Evolutionary conservation across 371 early-diverging fungal genomes (phyloP).

Genomic region (Syncephalis fuscata): DNA sequence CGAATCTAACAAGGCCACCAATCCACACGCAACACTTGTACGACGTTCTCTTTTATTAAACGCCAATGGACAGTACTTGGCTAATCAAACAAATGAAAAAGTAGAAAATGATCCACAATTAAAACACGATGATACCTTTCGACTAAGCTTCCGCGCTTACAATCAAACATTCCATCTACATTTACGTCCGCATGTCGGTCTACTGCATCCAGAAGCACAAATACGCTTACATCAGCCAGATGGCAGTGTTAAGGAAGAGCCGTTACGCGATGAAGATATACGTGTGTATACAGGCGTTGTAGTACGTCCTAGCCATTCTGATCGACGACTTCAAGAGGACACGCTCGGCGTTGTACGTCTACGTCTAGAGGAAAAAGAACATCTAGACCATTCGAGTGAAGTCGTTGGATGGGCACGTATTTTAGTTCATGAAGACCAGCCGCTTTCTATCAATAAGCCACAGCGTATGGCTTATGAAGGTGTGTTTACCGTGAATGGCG

Average conservation of each 20-base stretch:
- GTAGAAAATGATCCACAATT: neutral
- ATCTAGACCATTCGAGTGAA: conserved; percentile 9
- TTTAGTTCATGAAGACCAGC: conserved; percentile 22
- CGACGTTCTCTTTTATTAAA: too few relatives aligned
- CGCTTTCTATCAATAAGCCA: conserved; percentile 6
- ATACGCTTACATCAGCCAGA: conserved; percentile 14
- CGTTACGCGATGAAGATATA: conserved; percentile 18
- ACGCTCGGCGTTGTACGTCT: conserved; percentile 8
- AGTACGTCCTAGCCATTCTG: conserved; percentile 11
- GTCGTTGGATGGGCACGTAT: conserved; percentile 53
- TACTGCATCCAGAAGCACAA: conserved; percentile 50
- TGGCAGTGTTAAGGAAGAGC: conserved; percentile 7
- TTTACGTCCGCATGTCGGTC: conserved; percentile 49
- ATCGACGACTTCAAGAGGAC: conserved; percentile 12
- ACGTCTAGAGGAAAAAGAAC: neutral
- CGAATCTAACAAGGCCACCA: neutral
- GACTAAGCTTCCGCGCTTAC: conserved; percentile 40
- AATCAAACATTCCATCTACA: conserved; percentile 51
- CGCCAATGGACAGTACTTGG: too few relatives aligned
- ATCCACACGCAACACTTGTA: neutral
- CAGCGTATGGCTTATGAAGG: conserved; percentile 30
- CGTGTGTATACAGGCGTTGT: conserved; percentile 43
- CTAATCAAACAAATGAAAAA: too few relatives aligned
- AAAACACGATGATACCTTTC: conserved; percentile 34
- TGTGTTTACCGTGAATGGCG: conserved; percentile 28